These are phyloP conservation scores for Climacium dendroides DNA, from an alignment of 225 moss, liverwort and hornwort species.

Conservation along the genomic window DNA sequence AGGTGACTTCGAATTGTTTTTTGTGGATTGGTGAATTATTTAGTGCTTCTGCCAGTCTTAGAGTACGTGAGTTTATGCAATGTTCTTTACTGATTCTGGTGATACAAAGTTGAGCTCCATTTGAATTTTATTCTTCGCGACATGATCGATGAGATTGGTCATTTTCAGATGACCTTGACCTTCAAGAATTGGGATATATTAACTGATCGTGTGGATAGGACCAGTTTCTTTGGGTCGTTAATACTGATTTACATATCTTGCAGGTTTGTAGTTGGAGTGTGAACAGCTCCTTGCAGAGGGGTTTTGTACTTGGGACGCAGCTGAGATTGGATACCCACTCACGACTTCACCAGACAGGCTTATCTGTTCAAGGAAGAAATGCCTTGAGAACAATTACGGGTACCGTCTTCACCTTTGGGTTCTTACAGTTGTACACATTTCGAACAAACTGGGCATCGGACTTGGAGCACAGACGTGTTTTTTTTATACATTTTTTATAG, in stretches of 20 bases:
- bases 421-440: not conserved
- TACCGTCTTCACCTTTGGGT: not conserved
- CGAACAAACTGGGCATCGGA: not conserved
- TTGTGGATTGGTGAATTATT: not conserved
- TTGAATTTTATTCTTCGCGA: not conserved
- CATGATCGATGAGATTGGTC: not conserved
- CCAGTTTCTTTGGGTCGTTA: not conserved
- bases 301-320: not conserved
- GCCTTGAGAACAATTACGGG: slow-evolving; percentile 9
- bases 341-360: not conserved
- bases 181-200: not conserved
- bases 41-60: not conserved
- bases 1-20: not conserved
- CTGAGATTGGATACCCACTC: slow-evolving; percentile 1
- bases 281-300: not conserved
- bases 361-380: not conserved
- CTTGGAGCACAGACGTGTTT: not conserved
- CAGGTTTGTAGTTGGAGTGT: slow-evolving; percentile 30
- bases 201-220: not conserved
- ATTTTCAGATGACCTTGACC: not conserved
- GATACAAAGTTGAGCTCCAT: not conserved
- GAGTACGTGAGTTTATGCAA: not conserved
- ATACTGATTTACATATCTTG: not conserved
- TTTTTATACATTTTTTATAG: not conserved
- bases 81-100: not conserved